Conservation (phyloP, 441 rosid genomes). For the Viola pubescens region DNA sequence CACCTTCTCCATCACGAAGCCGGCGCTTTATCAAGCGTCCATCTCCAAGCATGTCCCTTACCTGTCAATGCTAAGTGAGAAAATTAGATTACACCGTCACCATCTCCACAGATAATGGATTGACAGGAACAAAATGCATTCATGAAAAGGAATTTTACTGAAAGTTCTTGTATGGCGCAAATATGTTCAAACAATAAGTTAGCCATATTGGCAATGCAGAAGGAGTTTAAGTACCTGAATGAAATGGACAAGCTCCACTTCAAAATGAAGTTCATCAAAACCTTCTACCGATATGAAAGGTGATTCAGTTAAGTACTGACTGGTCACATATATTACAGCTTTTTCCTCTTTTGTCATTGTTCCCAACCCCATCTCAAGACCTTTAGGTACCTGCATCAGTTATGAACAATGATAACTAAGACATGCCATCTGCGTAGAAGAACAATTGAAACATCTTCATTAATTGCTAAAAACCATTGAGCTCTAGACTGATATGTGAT, state of each 20-base stretch:
- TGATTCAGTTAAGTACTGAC: conserved; percentile 64
- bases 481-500: neutral
- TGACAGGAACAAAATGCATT: no score
- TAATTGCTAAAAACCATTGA: neutral
- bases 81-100: conserved; percentile 19
- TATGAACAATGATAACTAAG: conserved; percentile 10
- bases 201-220: neutral
- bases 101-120: neutral
- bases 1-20: conserved; percentile 86
- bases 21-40: conserved; percentile 94
- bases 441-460: no score
- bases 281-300: conserved; percentile 58
- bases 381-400: conserved; percentile 73
- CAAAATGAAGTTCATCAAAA: conserved; percentile 83
- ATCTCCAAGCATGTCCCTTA: conserved; percentile 97
- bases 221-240: conserved; percentile 51
- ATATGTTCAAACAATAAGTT: neutral
- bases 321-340: conserved; percentile 75
- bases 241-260: conserved; percentile 90
- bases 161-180: no score
- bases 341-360: conserved; percentile 86
- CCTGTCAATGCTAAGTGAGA: conserved; percentile 46
- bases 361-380: conserved; percentile 98
- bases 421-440: no score
- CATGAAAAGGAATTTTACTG: no score